Evolutionary conservation across 148 eudicot species (phyloP), one percentile per base, ranked within the genome.

Genomic region (Rhododendron ferrugineum): DNA sequence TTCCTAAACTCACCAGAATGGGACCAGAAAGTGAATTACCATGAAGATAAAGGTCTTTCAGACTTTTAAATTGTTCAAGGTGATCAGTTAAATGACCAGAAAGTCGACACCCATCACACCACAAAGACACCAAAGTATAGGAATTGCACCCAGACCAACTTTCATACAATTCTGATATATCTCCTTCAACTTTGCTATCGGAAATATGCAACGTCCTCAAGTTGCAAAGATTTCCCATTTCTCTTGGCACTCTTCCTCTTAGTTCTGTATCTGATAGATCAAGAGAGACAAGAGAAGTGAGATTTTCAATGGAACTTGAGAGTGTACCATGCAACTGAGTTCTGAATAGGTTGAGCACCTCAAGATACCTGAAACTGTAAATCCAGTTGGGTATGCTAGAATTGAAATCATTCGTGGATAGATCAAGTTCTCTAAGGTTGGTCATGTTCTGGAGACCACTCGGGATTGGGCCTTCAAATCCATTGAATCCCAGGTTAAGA

Each of bases 261-360:
- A 80, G 6, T 18, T 54, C n/a, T n/a, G n/a, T n/a, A n/a, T n/a
- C n/a, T n/a, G n/a, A n/a, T n/a, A n/a, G n/a, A n/a, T n/a, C 22
- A 13, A 50, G 13, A 15, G 6, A 1, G 3, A 54, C 42, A 52
- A 32, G 11, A 52, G 64, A 32, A 28, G 73, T 82, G 1, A 86
- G 42, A 26, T 86, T 86, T 74, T 14, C 81, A 44, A 78, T 5
- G 93, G 92, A 23, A 85, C 14, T 15, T 8, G 83, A 64, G 18
- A 85, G 30, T 44, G 34, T 26, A 30, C 83, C 83, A 3, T 52
- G 52, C 36, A 68, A 79, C 16, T 18, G 3, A 11, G 6, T 52
- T 26, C 8, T 3, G 0, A 0, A 1, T 15, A 79, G 37, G 40
- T 11, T 8, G 0, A 81, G 72, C 6, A 3, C 0, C 46, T 77